phyloP scores from a whole-genome alignment of 2,329 filamentous ascomycete genomes.

The Grosmannia huntii region DNA sequence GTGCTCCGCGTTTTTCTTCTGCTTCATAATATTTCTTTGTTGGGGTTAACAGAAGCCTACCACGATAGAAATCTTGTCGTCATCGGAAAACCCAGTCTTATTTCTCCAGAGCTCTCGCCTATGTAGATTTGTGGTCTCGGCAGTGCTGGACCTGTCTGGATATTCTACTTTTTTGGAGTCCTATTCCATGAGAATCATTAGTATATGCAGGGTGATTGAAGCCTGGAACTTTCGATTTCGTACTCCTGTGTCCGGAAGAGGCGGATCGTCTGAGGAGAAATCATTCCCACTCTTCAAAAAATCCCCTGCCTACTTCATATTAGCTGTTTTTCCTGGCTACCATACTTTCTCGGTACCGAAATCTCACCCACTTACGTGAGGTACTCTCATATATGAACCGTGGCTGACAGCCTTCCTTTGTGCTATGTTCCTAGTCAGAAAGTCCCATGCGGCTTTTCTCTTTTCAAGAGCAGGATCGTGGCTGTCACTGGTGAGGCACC shows the following conservation, averaged over 20 bases:
- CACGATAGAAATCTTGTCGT: not conserved
- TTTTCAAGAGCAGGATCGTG: not conserved
- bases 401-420: not conserved
- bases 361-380: not conserved
- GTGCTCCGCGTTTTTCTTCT: not conserved
- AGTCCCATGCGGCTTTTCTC: not conserved
- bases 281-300: not conserved
- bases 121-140: not conserved
- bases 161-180: not conserved
- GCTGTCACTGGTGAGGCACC: not conserved
- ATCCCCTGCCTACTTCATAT: not conserved
- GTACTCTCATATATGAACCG: not conserved
- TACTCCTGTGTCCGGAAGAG: not conserved
- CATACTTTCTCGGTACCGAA: not conserved
- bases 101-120: not conserved
- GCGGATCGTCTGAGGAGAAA: not conserved
- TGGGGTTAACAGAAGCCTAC: not conserved
- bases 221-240: not conserved
- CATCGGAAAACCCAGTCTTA: not conserved
- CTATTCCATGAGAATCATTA: not conserved
- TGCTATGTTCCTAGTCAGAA: not conserved
- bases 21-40: no score
- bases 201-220: not conserved
- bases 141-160: not conserved
- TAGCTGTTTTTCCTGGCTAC: not conserved